Evolutionary conservation across 2,329 filamentous ascomycete species (phyloP).

Genomic region (Scedosporium boydii): DNA sequence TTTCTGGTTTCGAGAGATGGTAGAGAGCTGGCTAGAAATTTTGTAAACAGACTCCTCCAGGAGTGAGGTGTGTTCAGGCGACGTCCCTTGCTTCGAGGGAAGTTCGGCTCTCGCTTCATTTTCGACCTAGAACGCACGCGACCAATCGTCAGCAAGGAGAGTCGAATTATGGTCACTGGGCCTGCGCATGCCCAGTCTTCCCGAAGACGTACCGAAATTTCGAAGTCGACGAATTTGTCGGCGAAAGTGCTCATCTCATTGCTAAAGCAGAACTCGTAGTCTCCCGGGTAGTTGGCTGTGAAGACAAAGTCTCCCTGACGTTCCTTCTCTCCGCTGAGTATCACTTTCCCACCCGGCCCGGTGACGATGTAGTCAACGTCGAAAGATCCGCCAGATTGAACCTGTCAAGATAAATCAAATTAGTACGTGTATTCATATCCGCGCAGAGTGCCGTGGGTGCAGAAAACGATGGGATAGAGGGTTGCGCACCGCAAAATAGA

Average conservation of each 20-base stretch:
- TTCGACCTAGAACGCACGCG: conserved; percentile 56
- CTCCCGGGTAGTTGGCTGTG: conserved; percentile 76
- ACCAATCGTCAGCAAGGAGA: neutral
- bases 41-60: conserved; percentile 95
- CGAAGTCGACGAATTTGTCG: conserved; percentile 96
- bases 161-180: neutral
- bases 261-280: conserved; percentile 97
- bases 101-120: conserved; percentile 76
- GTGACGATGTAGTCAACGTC: conserved; percentile 89
- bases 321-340: conserved; percentile 82
- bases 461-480: neutral
- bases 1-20: conserved; percentile 93
- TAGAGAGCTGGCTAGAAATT: conserved; percentile 84
- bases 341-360: conserved; percentile 69
- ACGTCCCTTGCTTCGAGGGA: conserved; percentile 79
- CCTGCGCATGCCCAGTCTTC: neutral
- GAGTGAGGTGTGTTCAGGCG: conserved; percentile 77
- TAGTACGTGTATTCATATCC: too few relatives aligned
- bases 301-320: conserved; percentile 97
- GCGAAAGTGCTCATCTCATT: conserved; percentile 98
- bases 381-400: conserved; percentile 96
- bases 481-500: conserved; percentile 86
- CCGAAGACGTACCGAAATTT: conserved; percentile 66
- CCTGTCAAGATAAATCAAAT: conserved; percentile 39
- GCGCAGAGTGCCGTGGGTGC: neutral